Percentiles rank a stretch among this genome's conserved stretches.
Evolutionary conservation across 2,329 filamentous ascomycete species (phyloP).

Genomic region (Fusarium staphyleae): DNA sequence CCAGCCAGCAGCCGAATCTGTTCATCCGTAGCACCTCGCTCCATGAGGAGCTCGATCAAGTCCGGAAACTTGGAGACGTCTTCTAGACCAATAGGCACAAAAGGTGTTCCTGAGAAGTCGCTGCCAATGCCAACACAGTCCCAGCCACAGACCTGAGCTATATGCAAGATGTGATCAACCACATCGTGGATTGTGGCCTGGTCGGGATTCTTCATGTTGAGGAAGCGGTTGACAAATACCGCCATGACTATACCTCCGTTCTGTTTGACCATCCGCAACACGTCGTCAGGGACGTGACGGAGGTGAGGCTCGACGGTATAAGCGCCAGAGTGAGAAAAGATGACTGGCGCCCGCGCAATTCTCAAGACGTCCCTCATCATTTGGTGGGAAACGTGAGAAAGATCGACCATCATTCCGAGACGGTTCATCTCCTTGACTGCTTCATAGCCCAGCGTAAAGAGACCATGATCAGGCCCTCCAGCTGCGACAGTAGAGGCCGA

Average conservation of each 20-base stretch:
- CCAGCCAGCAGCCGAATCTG: slow-evolving; percentile 37
- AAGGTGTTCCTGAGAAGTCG: slow-evolving; percentile 46
- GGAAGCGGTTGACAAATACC: slow-evolving; percentile 47
- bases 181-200: slow-evolving; percentile 46
- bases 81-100: slow-evolving; percentile 40
- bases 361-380: slow-evolving; percentile 42
- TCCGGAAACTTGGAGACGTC: slow-evolving; percentile 48
- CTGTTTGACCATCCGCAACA: slow-evolving; percentile 44
- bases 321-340: slow-evolving; percentile 44
- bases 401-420: slow-evolving; percentile 45
- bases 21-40: slow-evolving; percentile 41
- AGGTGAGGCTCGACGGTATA: slow-evolving; percentile 42
- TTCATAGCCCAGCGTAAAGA: slow-evolving; percentile 38
- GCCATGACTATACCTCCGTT: slow-evolving; percentile 52
- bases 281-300: slow-evolving; percentile 51
- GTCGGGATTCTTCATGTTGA: slow-evolving; percentile 42
- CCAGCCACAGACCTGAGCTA: slow-evolving; percentile 45
- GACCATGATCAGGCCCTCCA: slow-evolving; percentile 32
- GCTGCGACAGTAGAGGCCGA: slow-evolving; percentile 42
- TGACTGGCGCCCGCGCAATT: slow-evolving; percentile 39
- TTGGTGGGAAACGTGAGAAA: slow-evolving; percentile 43
- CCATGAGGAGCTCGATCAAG: slow-evolving; percentile 41
- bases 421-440: slow-evolving; percentile 48
- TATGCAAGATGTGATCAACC: slow-evolving; percentile 45
- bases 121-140: slow-evolving; percentile 49